phyloP scores from a whole-genome alignment of 2,329 filamentous ascomycete genomes.

The Clarireedia paspali region DNA sequence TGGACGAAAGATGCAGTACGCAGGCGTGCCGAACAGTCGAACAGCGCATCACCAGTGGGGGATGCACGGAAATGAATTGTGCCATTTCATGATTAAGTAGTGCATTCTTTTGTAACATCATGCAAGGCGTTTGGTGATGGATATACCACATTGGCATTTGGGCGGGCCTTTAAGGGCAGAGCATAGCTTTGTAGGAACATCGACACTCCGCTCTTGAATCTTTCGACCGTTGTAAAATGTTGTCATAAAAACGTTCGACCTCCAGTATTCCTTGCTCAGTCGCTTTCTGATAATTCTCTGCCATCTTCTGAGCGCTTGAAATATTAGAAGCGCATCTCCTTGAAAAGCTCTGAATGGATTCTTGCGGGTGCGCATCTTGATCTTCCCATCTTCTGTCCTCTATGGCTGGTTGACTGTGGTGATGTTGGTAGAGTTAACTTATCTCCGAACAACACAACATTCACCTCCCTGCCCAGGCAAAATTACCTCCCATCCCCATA shows the following conservation, averaged over 20 bases:
- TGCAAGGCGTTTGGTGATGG: slow-evolving; percentile 3
- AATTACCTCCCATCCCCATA: slow-evolving; percentile 29
- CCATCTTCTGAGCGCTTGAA: too few relatives aligned
- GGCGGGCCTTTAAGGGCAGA: neutral
- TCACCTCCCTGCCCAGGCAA: slow-evolving; percentile 30
- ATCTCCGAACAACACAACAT: neutral
- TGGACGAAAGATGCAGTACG: slow-evolving; percentile 25
- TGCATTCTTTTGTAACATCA: slow-evolving; percentile 3
- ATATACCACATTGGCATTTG: slow-evolving; percentile 1
- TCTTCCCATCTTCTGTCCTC: too few relatives aligned
- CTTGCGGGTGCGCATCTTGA: too few relatives aligned
- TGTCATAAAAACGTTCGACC: too few relatives aligned
- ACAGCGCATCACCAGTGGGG: slow-evolving; percentile 18
- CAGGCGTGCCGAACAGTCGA: slow-evolving; percentile 12
- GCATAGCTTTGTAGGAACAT: neutral
- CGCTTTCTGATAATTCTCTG: too few relatives aligned
- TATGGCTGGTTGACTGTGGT: neutral
- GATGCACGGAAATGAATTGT: slow-evolving; percentile 11
- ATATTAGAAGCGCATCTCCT: too few relatives aligned
- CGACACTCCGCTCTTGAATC: neutral
- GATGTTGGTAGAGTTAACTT: too few relatives aligned
- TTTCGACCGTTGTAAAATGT: too few relatives aligned
- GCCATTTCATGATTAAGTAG: neutral
- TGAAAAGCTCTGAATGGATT: too few relatives aligned
- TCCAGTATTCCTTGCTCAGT: too few relatives aligned